Base-by-base conservation (phyloP, 1,284 basidiomycete species). In the Trametes sp. region DNA sequence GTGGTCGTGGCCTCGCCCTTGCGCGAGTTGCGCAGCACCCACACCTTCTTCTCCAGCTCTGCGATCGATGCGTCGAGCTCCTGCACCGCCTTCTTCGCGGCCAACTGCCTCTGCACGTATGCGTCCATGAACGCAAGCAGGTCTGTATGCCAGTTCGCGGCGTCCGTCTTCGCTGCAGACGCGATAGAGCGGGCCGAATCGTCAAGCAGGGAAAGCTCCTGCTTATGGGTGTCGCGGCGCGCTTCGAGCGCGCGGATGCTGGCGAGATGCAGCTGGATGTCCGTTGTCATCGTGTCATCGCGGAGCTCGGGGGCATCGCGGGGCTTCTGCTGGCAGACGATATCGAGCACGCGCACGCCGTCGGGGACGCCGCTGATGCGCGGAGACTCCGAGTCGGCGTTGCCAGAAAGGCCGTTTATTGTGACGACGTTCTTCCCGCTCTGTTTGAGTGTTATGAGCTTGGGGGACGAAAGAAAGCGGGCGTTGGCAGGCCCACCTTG, bases 401-500 rank as follows among this genome's bases (percentile, higher is more conserved):
- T 75, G 65, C 78, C 78, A 9, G 85, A 76, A 10, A 87, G 76
- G 42, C 77, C 77, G 28, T 66, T 74, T 44, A 87, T 82, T 55
- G 79, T 74, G 53, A 87, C 67, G 65, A 81, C 80, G 65, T 81
- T 86, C 56, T 78, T 79, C 1, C 85, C 85, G 59, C 75, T 74
- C 85, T 86, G 16, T 14, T 14, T 24, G 2, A 14, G 36, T 26
- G 13, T 26, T 19, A 45, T 24, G 8, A 28, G 33, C 21, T 13
- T 38, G 7, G 19, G 36, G 7, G 8, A 35, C 21, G 13, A 11
- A 16, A 52, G 21, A 9, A 33, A 24, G 8, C 26, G 36, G 4
- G 35, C 8, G 14, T 10, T 14, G 42, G 58, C 28, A 10, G 9
- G 64, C 72, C 54, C 61, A 76, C 78, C 68, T 74, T 68, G 11